Evolutionary conservation across 2,329 filamentous ascomycete genomes (phyloP), one percentile per base, ranked within the genome.

Genomic region (Orbilia javanica): DNA sequence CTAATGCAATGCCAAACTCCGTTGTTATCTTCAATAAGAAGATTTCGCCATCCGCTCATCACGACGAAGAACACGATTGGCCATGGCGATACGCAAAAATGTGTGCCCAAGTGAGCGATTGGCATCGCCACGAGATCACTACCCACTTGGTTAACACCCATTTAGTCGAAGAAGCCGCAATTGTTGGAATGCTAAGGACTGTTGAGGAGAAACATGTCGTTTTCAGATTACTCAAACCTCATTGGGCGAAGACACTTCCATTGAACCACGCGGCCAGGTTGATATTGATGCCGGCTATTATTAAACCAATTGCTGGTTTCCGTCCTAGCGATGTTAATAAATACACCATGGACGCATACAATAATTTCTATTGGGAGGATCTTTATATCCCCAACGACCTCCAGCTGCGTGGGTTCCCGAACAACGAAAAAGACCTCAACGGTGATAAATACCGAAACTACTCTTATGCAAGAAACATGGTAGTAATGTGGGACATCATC

Each of bases 41-140:
- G 2, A 79, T 84, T n/a, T 80, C 78, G 0, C 83, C 85, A 0
- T 77, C 80, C 0, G 83, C 84, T 48, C 75, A 82, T 0, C 81
- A 79, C 1, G 78, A 74, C 27, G 84, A 87, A 77, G 52, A 76
- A 25, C 84, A 82, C 0, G 86, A 88, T 81, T 88, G 86, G 86
- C 83, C 86, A 0, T 88, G 87, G 87, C 82, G 87, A 55, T 88
- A 87, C 80, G 87, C 87, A 18, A 88, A 88, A 81, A 86, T 85
- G 0, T 87, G 85, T 55, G 85, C 84, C 0, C 86, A 87, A 74
- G 83, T 84, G 0, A 83, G 85, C 0, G 87, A 88, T 81, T 88
- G 86, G 86, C 81, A 84, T 64, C 83, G 85, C 4, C 87, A 88
- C 75, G 86, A 88, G 80, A 78, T 87, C 15, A 82, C 82, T 3